These are phyloP conservation scores for Fusarium sp. DNA, from an alignment of 2,329 filamentous ascomycete genomes.

Conservation along the genomic window DNA sequence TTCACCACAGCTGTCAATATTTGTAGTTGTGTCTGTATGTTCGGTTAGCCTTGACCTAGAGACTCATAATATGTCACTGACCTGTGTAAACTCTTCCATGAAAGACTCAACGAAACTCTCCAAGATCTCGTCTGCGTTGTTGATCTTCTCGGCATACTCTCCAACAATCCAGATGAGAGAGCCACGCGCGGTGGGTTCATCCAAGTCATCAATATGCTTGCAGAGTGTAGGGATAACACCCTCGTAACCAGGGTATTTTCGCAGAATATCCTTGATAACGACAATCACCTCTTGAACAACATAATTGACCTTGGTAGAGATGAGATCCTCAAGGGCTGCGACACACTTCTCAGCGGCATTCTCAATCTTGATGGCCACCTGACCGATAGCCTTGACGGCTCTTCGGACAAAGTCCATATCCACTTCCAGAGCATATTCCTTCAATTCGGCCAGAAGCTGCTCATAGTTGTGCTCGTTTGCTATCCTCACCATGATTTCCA, in stretches of 20 bases:
- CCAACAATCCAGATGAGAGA: constrained; percentile 99
- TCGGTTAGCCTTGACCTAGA: neutral
- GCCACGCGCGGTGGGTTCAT: constrained; percentile 91
- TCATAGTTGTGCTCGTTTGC: constrained; percentile 97
- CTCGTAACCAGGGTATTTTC: constrained; percentile 98
- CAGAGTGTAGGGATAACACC: constrained; percentile 97
- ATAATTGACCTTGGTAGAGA: constrained; percentile 98
- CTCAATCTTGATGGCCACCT: constrained; percentile 99
- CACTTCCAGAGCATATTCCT: constrained; percentile 97
- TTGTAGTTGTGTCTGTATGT: constrained; percentile 88
- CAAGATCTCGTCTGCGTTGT: constrained; percentile 96
- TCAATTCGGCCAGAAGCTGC: constrained; percentile 92
- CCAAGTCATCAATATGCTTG: constrained; percentile 95
- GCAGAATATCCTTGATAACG: constrained; percentile 99
- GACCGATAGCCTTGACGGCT: constrained; percentile 95
- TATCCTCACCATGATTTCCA: constrained; percentile 99
- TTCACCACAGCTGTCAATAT: constrained; percentile 98
- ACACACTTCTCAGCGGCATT: constrained; percentile 95
- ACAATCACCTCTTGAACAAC: constrained; percentile 98
- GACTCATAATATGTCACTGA: constrained; percentile 56
- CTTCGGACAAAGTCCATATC: constrained; percentile 99
- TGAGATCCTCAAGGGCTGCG: constrained; percentile 91
- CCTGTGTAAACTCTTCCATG: constrained; percentile 95
- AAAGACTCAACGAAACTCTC: constrained; percentile 93
- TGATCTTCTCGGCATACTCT: constrained; percentile 99